These are phyloP conservation scores for Aristolochia fimbriata DNA, from an alignment of 164 flowering plant species.

Conservation along the genomic window DNA sequence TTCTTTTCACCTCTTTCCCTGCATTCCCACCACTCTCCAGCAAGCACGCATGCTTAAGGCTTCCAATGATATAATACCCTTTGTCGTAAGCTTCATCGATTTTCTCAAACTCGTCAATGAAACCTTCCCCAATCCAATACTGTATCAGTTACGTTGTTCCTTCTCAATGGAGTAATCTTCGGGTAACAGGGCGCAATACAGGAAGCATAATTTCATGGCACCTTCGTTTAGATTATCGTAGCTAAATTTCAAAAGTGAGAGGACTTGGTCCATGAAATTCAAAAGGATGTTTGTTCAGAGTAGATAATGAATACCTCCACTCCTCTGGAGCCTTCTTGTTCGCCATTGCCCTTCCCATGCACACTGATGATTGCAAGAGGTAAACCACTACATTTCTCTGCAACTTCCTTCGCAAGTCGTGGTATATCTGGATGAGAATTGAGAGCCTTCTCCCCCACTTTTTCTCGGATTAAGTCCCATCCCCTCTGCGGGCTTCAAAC, in stretches of 20 bases:
- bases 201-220: conserved; percentile 1
- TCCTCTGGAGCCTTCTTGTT: not conserved
- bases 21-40: conserved; percentile 4
- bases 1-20: conserved; percentile 3
- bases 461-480: conserved; percentile 4
- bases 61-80: conserved; percentile 3
- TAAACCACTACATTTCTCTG: conserved; percentile 4
- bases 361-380: conserved; percentile 8
- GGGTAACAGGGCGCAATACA: conserved; percentile 9
- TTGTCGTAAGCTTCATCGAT: conserved; percentile 6
- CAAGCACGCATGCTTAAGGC: conserved; percentile 9
- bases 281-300: not conserved
- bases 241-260: conserved; percentile 7
- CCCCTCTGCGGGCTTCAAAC: conserved; percentile 3
- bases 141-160: conserved; percentile 6
- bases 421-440: too few species aligned
- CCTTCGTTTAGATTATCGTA: conserved; percentile 5
- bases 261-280: conserved; percentile 1
- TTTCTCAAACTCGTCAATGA: conserved; percentile 1
- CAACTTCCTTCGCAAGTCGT: conserved; percentile 1
- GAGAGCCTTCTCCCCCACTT: conserved; percentile 2
- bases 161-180: conserved; percentile 5
- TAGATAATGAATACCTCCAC: conserved; percentile 7
- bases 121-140: conserved; percentile 11
- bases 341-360: conserved; percentile 8